phyloP scores from a whole-genome alignment of 1,284 basidiomycete species.

The Bondarzewia mesenterica region DNA sequence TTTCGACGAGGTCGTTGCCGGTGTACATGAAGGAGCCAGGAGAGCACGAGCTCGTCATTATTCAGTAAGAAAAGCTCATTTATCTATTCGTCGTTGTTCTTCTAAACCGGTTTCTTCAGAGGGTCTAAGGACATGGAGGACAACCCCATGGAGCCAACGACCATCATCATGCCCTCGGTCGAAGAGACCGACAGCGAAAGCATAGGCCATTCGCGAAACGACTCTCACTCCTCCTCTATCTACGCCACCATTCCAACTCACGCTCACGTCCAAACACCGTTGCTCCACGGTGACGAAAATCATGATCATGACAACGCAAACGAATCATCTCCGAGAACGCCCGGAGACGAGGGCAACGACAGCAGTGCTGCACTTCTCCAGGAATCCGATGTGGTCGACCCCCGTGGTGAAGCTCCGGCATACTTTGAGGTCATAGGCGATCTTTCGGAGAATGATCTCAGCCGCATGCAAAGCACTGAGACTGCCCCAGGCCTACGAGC shows the following conservation, averaged over 20 bases:
- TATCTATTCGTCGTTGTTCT: not conserved
- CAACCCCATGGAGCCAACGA: slow-evolving; percentile 16
- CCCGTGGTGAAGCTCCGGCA: slow-evolving; percentile 53
- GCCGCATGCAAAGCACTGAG: slow-evolving; percentile 9
- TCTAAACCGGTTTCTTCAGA: slow-evolving; percentile 19
- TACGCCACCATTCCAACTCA: slow-evolving; percentile 18
- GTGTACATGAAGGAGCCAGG: slow-evolving; percentile 75
- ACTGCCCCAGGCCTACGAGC: slow-evolving; percentile 7
- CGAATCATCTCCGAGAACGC: not conserved
- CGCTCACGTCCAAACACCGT: slow-evolving; percentile 10
- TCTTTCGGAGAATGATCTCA: slow-evolving; percentile 10
- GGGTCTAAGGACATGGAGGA: slow-evolving; percentile 32
- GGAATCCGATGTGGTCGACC: slow-evolving; percentile 16
- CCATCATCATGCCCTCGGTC: slow-evolving; percentile 25
- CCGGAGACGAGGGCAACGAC: slow-evolving; percentile 6
- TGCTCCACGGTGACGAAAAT: slow-evolving; percentile 9
- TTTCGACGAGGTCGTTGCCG: slow-evolving; percentile 65
- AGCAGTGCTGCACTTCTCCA: slow-evolving; percentile 19
- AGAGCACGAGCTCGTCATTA: slow-evolving; percentile 69
- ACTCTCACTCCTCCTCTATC: slow-evolving; percentile 16
- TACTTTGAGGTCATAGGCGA: slow-evolving; percentile 49
- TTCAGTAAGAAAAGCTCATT: slow-evolving; percentile 35
- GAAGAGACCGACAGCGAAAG: slow-evolving; percentile 22
- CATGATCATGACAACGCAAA: slow-evolving; percentile 5
- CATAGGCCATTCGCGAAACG: slow-evolving; percentile 10